Evolutionary conservation across 164 flowering plant species (phyloP).

Genomic region (Sedum album): DNA sequence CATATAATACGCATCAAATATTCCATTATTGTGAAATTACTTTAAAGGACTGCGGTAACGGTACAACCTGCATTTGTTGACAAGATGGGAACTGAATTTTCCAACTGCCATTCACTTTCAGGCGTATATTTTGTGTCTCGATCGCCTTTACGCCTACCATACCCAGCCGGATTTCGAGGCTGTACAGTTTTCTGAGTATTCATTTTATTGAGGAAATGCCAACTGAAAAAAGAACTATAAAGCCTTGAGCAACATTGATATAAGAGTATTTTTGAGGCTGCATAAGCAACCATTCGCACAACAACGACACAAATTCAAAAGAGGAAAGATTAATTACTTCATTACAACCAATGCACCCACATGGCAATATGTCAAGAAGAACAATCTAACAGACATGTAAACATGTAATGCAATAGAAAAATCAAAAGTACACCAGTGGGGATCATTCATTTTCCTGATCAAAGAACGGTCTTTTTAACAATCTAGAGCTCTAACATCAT

Average conservation of each 20-base stretch:
- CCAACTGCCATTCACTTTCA: conserved; percentile 49
- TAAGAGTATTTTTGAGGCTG: not conserved
- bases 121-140: conserved; percentile 45
- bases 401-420: too few relatives aligned
- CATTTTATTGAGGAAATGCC: conserved; percentile 23
- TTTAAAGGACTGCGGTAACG: not conserved
- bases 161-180: conserved; percentile 61
- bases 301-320: not conserved
- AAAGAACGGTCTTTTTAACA: too few relatives aligned
- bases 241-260: not conserved
- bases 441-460: too few relatives aligned
- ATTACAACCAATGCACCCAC: too few relatives aligned
- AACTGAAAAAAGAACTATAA: not conserved
- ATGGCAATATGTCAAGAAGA: too few relatives aligned
- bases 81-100: conserved; percentile 38
- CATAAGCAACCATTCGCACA: not conserved
- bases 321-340: too few relatives aligned
- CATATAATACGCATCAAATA: not conserved
- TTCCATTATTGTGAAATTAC: not conserved
- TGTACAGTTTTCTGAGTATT: conserved; percentile 55
- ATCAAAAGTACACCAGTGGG: too few relatives aligned
- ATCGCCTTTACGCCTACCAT: conserved; percentile 58
- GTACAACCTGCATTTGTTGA: conserved; percentile 37
- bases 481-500: too few relatives aligned
- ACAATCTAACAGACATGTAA: too few relatives aligned